These are phyloP conservation scores for Fusarium virguliforme DNA, from an alignment of 2,329 filamentous ascomycete species.

Conservation along the genomic window DNA sequence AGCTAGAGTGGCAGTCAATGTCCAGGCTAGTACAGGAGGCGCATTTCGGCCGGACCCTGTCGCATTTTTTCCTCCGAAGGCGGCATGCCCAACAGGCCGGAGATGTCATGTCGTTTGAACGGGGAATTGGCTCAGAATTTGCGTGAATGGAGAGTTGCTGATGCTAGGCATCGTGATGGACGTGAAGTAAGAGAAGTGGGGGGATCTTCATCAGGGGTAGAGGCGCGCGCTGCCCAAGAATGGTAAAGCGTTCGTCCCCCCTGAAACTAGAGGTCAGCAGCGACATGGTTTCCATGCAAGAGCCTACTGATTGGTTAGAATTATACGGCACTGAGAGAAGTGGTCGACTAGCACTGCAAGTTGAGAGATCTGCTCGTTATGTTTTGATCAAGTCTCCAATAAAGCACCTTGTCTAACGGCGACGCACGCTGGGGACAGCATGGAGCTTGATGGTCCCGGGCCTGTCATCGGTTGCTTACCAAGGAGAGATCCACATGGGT, in stretches of 20 bases:
- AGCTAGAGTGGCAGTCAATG: constrained; percentile 9
- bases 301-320: too few species aligned
- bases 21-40: neutral
- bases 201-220: neutral
- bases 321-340: too few species aligned
- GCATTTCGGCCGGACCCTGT: constrained; percentile 2
- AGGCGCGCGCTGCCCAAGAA: constrained; percentile 11
- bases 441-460: too few species aligned
- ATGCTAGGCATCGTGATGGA: neutral
- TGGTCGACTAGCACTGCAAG: too few species aligned
- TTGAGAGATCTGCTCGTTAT: neutral
- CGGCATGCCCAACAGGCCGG: constrained; percentile 10
- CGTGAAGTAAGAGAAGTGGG: neutral
- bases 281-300: neutral
- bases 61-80: constrained; percentile 16
- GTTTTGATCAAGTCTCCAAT: neutral
- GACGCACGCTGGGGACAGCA: too few species aligned
- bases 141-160: neutral
- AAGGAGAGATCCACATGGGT: neutral
- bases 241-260: neutral
- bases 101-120: neutral
- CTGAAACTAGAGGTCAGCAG: neutral
- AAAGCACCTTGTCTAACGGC: neutral
- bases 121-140: neutral
- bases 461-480: neutral